Base-by-base conservation (phyloP, 768 basidiomycete genomes). In the Naematelia aurantialba region DNA sequence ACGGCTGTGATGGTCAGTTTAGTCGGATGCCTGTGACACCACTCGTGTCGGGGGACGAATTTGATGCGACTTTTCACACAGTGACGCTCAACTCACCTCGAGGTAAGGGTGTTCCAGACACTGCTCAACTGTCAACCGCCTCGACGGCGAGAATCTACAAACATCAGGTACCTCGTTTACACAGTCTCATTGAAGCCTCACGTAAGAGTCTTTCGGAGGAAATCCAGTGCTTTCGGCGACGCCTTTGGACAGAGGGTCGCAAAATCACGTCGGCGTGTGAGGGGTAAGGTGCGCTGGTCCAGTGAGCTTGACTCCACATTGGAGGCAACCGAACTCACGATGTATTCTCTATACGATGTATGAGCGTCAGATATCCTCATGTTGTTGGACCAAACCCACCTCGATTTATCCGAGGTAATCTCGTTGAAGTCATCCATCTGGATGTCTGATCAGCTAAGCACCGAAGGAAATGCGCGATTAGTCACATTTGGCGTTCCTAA, bases 391-490 rank as follows among this genome's bases (percentile, higher is more conserved):
- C 25, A 3, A 25, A 68, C 72, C 63, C 50, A 77, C 74, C 75
- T 76, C 17, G 88, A 85, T 46, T 88, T 77, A 5, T 83, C 80
- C 2, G 89, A 88, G 19, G 86, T 89, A 71, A 94, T 94, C 4
- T 89, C 90, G 65, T 94, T 90, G 75, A 96, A 94, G 71, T 96
- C 92, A 68, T 96, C 93, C 71, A 96, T 85, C 8, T 17, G 88
- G 86, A 2, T 89, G 19, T 55, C 42, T 56, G 56, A 49, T 39
- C 48, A 46, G 42, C 17, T 19, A 17, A 29, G 22, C 52, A 24
- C 42, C 29, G 1, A 1, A 52, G 10, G 44, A 22, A 39, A 5
- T 13, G 25, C 4, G 27, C n/a, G 0, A 25, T 30, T 10, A 44
- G 68, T 54, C 39, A 71, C 67, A 11, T 72, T 71, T 0, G 80